A percentile compares a stretch with the other conserved stretches of the same genome.
These are phyloP conservation scores for Aspergillus texensis DNA, from an alignment of 2,329 filamentous ascomycete species.

Conservation along the genomic window DNA sequence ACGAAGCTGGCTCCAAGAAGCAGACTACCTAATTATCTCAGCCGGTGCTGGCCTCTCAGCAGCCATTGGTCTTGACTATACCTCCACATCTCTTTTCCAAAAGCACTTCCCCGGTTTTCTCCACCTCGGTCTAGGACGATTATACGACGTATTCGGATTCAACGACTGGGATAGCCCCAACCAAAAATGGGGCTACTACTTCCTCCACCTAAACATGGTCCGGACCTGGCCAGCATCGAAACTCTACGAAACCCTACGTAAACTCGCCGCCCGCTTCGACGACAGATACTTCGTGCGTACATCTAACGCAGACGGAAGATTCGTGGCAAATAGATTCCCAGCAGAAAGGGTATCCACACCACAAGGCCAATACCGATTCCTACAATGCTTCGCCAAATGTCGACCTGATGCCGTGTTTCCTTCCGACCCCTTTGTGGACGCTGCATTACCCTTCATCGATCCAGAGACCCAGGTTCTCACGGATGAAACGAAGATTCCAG, in stretches of 20 bases:
- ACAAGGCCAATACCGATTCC: constrained; percentile 24
- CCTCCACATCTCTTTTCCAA: constrained; percentile 25
- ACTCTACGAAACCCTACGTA: constrained; percentile 11
- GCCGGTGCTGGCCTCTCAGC: constrained; percentile 27
- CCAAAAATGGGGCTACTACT: constrained; percentile 28
- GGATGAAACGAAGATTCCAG: constrained; percentile 16
- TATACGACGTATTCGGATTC: constrained; percentile 27
- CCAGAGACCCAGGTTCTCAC: constrained; percentile 16
- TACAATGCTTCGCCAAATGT: constrained; percentile 27
- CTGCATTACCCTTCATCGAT: constrained; percentile 21
- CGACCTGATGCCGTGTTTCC: constrained; percentile 21
- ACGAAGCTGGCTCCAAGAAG: constrained; percentile 20
- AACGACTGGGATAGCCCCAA: constrained; percentile 15
- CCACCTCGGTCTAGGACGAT: constrained; percentile 29
- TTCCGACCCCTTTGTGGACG: constrained; percentile 21
- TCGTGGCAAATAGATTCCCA: constrained; percentile 23
- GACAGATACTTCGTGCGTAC: constrained; percentile 23
- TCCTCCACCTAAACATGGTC: constrained; percentile 23
- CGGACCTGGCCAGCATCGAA: constrained; percentile 16
- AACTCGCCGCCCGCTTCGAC: constrained; percentile 1
- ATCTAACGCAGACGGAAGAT: constrained; percentile 25
- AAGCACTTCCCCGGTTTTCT: constrained; percentile 29
- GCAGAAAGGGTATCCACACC: constrained; percentile 19
- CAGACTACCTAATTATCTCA: constrained; percentile 23
- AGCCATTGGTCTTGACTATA: constrained; percentile 27